These are phyloP conservation scores for Globomyces pollinis-pini DNA, from an alignment of 192 early-diverging fungal genomes.

Conservation along the genomic window DNA sequence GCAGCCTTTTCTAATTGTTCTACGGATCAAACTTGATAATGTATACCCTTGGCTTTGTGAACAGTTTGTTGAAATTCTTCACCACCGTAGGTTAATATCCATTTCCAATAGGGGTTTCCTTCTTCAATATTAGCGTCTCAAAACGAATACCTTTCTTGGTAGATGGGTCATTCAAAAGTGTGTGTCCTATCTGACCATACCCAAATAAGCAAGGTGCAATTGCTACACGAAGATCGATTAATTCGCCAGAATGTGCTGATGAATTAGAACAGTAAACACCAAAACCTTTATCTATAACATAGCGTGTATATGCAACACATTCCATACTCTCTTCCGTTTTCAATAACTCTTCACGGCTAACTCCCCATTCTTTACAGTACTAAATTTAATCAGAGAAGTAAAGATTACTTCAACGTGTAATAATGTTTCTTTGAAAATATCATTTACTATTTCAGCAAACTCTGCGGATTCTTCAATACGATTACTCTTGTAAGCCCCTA, in stretches of 20 bases:
- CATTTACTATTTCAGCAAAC: constrained; percentile 54
- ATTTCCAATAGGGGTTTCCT: constrained; percentile 75
- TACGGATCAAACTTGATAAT: constrained; percentile 31
- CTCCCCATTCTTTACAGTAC: constrained; percentile 68
- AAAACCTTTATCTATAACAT: constrained; percentile 59
- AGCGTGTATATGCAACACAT: constrained; percentile 82
- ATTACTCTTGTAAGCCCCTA: constrained; percentile 68
- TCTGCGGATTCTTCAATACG: constrained; percentile 46
- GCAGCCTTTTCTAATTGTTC: constrained; percentile 13
- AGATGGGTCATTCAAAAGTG: constrained; percentile 53
- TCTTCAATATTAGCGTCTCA: too few relatives aligned
- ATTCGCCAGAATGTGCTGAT: constrained; percentile 56
- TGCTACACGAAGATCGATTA: constrained; percentile 70
- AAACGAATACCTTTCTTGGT: constrained; percentile 43
- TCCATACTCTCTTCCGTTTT: constrained; percentile 60
- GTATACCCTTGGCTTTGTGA: neutral
- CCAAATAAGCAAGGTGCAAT: constrained; percentile 78
- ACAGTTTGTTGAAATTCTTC: constrained; percentile 63
- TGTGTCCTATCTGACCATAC: constrained; percentile 68
- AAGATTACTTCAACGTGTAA: constrained; percentile 66
- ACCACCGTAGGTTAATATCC: constrained; percentile 67
- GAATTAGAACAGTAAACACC: too few relatives aligned
- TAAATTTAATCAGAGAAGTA: too few relatives aligned
- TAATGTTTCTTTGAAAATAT: constrained; percentile 59
- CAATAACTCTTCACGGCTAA: constrained; percentile 59